phyloP scores from a whole-genome alignment of 371 early-diverging fungal genomes.

The Fennellomyces sp. region DNA sequence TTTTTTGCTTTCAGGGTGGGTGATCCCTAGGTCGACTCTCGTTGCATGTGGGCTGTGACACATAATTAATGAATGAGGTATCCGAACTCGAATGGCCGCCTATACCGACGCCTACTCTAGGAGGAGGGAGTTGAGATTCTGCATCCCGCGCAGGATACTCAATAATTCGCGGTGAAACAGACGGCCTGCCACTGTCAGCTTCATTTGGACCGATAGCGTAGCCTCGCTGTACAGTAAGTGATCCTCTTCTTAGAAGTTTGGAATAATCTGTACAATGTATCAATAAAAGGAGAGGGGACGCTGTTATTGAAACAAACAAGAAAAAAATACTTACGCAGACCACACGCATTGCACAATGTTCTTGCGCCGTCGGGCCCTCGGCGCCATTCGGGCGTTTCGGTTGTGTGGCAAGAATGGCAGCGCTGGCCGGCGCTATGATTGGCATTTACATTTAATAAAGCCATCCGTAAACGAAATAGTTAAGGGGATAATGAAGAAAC shows the following conservation, averaged over 20 bases:
- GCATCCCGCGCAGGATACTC: background rate
- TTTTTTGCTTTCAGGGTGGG: no score
- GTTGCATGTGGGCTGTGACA: background rate
- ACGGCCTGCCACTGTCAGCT: background rate
- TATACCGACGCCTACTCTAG: no score
- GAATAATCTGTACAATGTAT: conserved; percentile 9
- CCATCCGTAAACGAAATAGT: background rate
- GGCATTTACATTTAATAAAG: background rate
- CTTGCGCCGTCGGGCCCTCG: conserved; percentile 72
- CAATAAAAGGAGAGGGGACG: background rate
- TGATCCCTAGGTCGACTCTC: background rate
- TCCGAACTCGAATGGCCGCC: no score
- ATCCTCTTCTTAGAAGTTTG: conserved; percentile 7
- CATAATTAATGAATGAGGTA: conserved; percentile 2
- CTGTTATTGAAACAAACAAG: background rate
- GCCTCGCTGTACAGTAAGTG: conserved; percentile 1
- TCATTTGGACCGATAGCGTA: background rate
- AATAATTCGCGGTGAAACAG: conserved; percentile 1
- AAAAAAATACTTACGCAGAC: conserved; percentile 50
- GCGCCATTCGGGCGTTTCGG: conserved; percentile 73
- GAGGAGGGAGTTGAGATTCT: background rate
- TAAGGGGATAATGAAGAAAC: background rate
- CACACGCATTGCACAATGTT: conserved; percentile 74
- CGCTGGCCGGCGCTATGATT: conserved; percentile 33
- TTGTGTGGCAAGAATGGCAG: conserved; percentile 64